Evolutionary conservation across 768 basidiomycete genomes (phyloP), one percentile per base, ranked within the genome.

Genomic region (Chalciporus sphaerocephalus): DNA sequence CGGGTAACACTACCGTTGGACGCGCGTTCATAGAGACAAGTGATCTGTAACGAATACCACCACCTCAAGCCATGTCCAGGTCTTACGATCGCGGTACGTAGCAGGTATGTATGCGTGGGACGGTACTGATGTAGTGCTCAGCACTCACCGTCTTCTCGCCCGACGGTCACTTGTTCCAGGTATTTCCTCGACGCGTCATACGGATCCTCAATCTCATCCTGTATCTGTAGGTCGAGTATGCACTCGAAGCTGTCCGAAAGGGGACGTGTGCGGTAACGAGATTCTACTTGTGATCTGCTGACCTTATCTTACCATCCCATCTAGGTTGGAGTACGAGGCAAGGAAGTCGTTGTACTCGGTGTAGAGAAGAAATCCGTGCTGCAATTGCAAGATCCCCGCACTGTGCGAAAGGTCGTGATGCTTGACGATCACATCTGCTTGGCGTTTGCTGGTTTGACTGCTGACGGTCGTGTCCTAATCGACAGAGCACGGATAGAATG

Each of bases 331-430:
- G 92, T 98, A 27, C 83, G 92, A 53, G 96, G 96, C 56, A 85
- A 87, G 62, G 85, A 93, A 56, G 89, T 94, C 22, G 96, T 97
- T 2, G 92, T 99, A 4, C 75, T 99, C 20, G 96, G 95, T 40
- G 95, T 98, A 23, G 96, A 99, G 77, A 98, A 98, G 88, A 98
- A 97, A 70, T 92, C 92, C 0, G 83, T 96, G 22, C 75, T 98
- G 10, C 96, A 99, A 68, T 79, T 99, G 15, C 96, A 99, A 74
- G 96, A 99, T 68, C 93, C 96, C 6, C 79, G 96, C 42, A 99
- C 96, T 1, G 94, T 98, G 13, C 77, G 96, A 43, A 99, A 99
- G 68, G 94, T 98, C 7, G 96, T 90, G 47, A 93, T 97, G 92
- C 72, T 99, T 41, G 96, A 99, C 64, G 96, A 99, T 62, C 96